phyloP scores from a whole-genome alignment of 768 basidiomycete species.

The Mrakia frigida region DNA sequence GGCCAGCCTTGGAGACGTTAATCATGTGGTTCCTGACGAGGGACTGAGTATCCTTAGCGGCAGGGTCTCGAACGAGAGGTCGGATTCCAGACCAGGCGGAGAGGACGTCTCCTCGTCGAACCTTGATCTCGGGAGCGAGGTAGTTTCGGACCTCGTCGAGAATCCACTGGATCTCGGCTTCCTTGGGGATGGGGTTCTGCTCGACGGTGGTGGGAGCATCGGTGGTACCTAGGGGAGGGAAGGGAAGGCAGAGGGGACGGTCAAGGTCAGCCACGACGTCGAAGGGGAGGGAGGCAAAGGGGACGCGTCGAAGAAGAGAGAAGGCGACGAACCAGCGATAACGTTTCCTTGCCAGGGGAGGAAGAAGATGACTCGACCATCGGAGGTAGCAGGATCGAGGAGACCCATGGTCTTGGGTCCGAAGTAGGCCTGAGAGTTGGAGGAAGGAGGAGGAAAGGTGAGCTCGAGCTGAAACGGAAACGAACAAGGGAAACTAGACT shows the following conservation, averaged over 20 bases:
- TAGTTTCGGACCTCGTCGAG: conserved; percentile 79
- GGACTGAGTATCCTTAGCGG: conserved; percentile 69
- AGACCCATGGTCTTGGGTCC: conserved; percentile 88
- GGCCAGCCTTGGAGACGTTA: conserved; percentile 67
- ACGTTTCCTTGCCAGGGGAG: conserved; percentile 98
- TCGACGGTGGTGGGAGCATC: conserved; percentile 71
- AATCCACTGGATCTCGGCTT: conserved; percentile 96
- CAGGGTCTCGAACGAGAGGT: conserved; percentile 80
- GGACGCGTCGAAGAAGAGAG: background rate
- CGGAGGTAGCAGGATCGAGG: conserved; percentile 83
- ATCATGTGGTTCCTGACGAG: conserved; percentile 93
- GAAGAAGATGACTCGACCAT: conserved; percentile 98
- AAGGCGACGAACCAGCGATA: conserved; percentile 54
- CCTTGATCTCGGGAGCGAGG: conserved; percentile 84
- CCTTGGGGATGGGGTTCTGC: conserved; percentile 70
- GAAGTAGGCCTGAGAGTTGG: conserved; percentile 60
- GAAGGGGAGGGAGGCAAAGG: background rate
- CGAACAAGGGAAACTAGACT: background rate
- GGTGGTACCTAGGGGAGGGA: conserved; percentile 66
- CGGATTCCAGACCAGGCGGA: conserved; percentile 91
- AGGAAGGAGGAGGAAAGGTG: background rate
- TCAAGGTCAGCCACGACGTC: background rate
- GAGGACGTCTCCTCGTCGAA: conserved; percentile 87
- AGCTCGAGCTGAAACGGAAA: background rate
- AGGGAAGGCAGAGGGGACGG: background rate